Conservation (phyloP, 2,329 filamentous ascomycete genomes). For the Westerdykella sp. region DNA sequence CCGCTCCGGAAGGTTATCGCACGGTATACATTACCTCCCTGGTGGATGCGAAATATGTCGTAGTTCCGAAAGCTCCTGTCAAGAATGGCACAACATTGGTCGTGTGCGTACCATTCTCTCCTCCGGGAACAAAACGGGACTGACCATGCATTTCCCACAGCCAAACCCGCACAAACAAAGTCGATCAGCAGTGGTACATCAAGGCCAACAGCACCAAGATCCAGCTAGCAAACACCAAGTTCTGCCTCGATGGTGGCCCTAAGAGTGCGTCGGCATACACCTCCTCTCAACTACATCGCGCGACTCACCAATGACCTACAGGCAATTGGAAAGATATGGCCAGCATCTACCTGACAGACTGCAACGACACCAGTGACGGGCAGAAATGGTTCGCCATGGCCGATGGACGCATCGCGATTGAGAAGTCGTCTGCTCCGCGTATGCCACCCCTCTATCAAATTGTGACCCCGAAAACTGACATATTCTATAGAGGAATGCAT, state of each 20-base stretch:
- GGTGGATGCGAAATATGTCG: slow-evolving; percentile 23
- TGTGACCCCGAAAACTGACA: slow-evolving; percentile 3
- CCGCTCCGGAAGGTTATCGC: slow-evolving; percentile 20
- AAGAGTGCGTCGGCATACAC: slow-evolving; percentile 11
- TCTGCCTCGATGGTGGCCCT: slow-evolving; percentile 27
- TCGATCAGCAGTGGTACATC: slow-evolving; percentile 26
- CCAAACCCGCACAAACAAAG: slow-evolving; percentile 18
- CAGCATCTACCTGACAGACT: slow-evolving; percentile 20
- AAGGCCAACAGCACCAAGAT: slow-evolving; percentile 20
- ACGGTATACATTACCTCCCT: slow-evolving; percentile 25
- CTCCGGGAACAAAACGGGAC: background rate
- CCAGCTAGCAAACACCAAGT: slow-evolving; percentile 19
- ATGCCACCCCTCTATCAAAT: background rate
- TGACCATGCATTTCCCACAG: slow-evolving; percentile 5
- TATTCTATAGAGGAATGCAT: slow-evolving; percentile 20
- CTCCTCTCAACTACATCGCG: background rate
- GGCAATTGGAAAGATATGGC: slow-evolving; percentile 31
- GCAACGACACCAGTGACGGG: slow-evolving; percentile 14
- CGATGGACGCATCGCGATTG: slow-evolving; percentile 25
- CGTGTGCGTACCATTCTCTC: slow-evolving; percentile 13
- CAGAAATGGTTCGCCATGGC: slow-evolving; percentile 25
- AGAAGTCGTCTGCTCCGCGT: slow-evolving; percentile 14
- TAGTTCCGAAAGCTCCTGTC: slow-evolving; percentile 19
- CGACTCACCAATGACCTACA: slow-evolving; percentile 1
- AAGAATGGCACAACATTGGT: slow-evolving; percentile 18